A percentile compares a stretch with the other conserved stretches of the same genome.
These are phyloP conservation scores for Didymella sp. DNA, from an alignment of 2,329 filamentous ascomycete species.

Conservation along the genomic window DNA sequence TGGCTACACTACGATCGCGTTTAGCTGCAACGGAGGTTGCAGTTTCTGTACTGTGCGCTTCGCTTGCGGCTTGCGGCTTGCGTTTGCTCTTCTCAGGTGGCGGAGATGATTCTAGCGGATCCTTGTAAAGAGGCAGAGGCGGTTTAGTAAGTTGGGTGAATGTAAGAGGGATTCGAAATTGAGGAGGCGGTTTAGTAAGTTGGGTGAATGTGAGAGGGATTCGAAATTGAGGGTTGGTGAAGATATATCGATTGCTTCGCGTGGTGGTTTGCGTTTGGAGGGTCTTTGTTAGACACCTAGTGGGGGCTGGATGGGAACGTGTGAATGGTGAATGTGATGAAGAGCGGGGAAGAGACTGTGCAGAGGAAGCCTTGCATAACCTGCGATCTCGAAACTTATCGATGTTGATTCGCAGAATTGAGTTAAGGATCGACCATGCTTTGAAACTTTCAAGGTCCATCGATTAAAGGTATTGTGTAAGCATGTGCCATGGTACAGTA, in stretches of 20 bases:
- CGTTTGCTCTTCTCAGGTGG: no score
- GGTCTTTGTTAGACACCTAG: not conserved
- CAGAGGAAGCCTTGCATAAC: not conserved
- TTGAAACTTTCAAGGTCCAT: not conserved
- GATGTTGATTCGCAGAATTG: not conserved
- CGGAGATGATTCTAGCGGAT: no score
- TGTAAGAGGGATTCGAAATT: no score
- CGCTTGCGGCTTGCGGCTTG: no score
- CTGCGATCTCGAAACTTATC: not conserved
- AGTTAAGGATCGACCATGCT: not conserved
- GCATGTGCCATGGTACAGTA: not conserved
- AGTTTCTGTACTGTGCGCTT: no score
- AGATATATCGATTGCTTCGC: not conserved
- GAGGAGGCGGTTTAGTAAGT: no score
- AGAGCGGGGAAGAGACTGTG: not conserved
- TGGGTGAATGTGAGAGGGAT: no score
- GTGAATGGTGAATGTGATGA: not conserved
- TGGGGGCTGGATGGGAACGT: not conserved
- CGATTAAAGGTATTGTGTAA: not conserved
- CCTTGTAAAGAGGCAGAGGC: no score
- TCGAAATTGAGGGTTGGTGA: no score
- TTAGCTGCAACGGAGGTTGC: not conserved
- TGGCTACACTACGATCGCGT: not conserved
- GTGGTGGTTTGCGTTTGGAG: not conserved
- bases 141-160: no score